Conservation (phyloP, 805 yeast genomes). For the Jamesozyma lodderae region DNA sequence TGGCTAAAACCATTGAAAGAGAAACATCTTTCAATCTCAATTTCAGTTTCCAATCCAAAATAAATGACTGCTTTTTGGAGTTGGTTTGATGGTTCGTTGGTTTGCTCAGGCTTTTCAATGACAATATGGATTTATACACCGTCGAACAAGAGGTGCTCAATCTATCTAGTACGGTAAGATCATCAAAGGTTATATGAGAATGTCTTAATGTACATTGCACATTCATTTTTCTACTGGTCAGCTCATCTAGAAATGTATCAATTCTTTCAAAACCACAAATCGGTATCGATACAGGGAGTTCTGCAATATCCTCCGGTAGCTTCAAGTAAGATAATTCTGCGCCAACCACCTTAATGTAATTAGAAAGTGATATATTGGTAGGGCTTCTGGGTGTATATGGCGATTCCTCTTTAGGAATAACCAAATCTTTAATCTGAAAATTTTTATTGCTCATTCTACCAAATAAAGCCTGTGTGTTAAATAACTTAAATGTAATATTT, state of each 20-base stretch:
- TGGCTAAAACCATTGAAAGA: slow-evolving; percentile 16
- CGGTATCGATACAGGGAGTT: slow-evolving; percentile 13
- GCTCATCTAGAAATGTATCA: slow-evolving; percentile 20
- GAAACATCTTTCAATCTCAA: slow-evolving; percentile 23
- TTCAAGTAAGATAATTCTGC: slow-evolving; percentile 15
- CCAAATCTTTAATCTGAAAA: not conserved
- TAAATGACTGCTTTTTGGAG: not conserved
- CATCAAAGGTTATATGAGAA: slow-evolving; percentile 18
- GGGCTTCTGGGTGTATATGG: not conserved
- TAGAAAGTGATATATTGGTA: slow-evolving; percentile 9
- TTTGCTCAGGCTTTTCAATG: not conserved
- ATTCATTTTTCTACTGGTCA: slow-evolving; percentile 8
- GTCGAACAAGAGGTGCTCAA: slow-evolving; percentile 5
- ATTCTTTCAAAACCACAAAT: slow-evolving; percentile 25
- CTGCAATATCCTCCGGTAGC: slow-evolving; percentile 6
- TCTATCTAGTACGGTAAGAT: slow-evolving; percentile 16
- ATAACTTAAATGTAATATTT: slow-evolving; percentile 16
- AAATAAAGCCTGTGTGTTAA: slow-evolving; percentile 15
- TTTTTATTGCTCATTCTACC: slow-evolving; percentile 7
- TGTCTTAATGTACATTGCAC: slow-evolving; percentile 24
- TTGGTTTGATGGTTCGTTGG: not conserved
- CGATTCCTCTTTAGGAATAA: not conserved
- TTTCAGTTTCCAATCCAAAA: slow-evolving; percentile 15
- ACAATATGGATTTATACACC: not conserved
- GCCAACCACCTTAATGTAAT: slow-evolving; percentile 20